Evolutionary conservation across 1,284 basidiomycete genomes (phyloP), one percentile per base, ranked within the genome.

Genomic region (Erythrobasidium hasegawianum): DNA sequence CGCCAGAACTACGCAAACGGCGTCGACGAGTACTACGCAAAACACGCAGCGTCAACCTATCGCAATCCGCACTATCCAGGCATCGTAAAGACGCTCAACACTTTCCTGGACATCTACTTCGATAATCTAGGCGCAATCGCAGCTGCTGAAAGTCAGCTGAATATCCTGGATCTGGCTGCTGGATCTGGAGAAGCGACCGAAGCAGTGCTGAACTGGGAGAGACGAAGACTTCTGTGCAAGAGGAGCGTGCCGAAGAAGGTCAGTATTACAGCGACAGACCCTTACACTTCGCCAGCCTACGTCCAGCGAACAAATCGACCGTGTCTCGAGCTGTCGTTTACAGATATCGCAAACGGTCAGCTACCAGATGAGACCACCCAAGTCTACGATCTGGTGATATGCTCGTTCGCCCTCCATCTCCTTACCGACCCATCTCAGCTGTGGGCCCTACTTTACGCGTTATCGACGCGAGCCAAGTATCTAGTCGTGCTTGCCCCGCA

Each of bases 31-130:
- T 85, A 75, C 57, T 71, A 71, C 68, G 57, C 18, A 8, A 10
- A n/a, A 22, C 16, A n/a, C 39, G 27, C 16, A 9, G 33, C 57
- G n/a, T 49, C n/a, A 7, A 10, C 29, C 22, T 39, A 13, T 75
- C 82, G 86, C 22, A 88, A 88, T 72, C 86, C 86, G 0, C 87
- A 87, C 76, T 87, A 84, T 69, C 84, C 83, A 0, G 86, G 85
- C 2, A 81, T 88, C 57, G 81, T 83, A 68, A 81, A 81, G 39
- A 84, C 84, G 70, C 72, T 83, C 49, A 81, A 81, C 68, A 73
- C 79, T 39, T 84, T 83, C 81, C 75, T 85, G 10, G 82, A 82
- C 73, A 81, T 77, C 83, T 47, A 53, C 29, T 64, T 75, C 9
- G 74, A 72, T 68, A 68, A 71, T 8, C 43, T 47, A 8, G 43